These are phyloP conservation scores for Pythium apleroticum DNA, from an alignment of 352 stramenopile species.

Conservation along the genomic window DNA sequence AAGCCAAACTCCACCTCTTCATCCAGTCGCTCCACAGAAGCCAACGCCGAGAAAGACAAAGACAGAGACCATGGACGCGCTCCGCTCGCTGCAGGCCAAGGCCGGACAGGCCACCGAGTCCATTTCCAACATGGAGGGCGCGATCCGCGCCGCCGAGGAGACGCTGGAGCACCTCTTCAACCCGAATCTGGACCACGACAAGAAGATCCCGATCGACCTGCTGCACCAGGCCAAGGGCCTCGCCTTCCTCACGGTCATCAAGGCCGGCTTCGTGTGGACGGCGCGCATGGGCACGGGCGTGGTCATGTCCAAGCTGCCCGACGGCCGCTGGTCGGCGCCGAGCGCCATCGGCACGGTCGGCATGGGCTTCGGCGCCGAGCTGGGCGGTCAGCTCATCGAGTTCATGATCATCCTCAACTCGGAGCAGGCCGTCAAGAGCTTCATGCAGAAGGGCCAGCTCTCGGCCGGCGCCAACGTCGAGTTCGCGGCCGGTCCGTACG, in stretches of 20 bases:
- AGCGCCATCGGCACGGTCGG: conserved; percentile 93
- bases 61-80: conserved; percentile 18
- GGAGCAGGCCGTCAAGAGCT: conserved; percentile 90
- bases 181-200: conserved; percentile 81
- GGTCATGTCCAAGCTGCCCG: conserved; percentile 92
- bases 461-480: conserved; percentile 82
- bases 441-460: conserved; percentile 85
- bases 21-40: no score
- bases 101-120: conserved; percentile 54
- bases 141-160: conserved; percentile 87
- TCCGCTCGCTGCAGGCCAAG: conserved; percentile 26
- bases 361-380: conserved; percentile 83
- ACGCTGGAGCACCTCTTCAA: conserved; percentile 93
- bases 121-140: conserved; percentile 90
- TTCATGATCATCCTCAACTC: conserved; percentile 94
- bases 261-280: conserved; percentile 88
- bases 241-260: conserved; percentile 92
- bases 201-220: conserved; percentile 89
- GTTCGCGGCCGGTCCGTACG: conserved; percentile 80
- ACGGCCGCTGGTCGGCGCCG: conserved; percentile 95
- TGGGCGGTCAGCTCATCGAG: conserved; percentile 82
- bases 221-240: conserved; percentile 88
- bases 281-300: conserved; percentile 89
- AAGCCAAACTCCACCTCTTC: conserved; percentile 3
- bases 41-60: no score